Conservation (phyloP, 2,329 filamentous ascomycete species). For the Penicillium sp. region DNA sequence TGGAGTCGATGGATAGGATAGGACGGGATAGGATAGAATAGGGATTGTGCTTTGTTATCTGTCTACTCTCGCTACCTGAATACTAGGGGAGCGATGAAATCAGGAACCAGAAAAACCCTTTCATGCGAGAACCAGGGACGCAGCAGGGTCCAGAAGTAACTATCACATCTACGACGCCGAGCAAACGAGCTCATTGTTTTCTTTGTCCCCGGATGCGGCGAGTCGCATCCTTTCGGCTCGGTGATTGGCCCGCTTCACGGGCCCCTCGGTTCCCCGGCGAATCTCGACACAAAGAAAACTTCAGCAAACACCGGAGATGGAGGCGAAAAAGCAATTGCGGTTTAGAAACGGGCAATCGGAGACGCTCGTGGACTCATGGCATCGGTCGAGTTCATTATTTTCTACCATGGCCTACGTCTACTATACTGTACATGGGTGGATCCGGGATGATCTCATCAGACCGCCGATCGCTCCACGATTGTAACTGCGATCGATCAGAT, state of each 20-base stretch:
- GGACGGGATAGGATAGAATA: background rate
- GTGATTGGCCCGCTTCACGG: conserved; percentile 6
- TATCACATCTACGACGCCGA: conserved; percentile 10
- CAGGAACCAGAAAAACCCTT: background rate
- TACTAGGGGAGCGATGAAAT: background rate
- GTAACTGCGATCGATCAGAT: background rate
- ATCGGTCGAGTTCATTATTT: too few species aligned
- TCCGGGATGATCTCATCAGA: conserved; percentile 16
- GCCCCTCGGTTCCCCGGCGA: conserved; percentile 17
- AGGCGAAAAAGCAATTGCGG: background rate
- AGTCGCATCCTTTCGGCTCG: conserved; percentile 7
- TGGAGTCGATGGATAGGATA: too few species aligned
- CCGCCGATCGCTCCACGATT: conserved; percentile 6
- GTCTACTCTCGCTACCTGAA: background rate
- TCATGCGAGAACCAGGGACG: background rate
- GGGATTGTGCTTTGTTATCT: background rate
- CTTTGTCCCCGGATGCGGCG: conserved; percentile 28
- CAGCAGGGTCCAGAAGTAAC: background rate
- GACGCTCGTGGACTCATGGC: too few species aligned
- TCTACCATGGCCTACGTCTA: too few species aligned
- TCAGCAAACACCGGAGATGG: background rate
- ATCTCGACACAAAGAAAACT: conserved; percentile 12
- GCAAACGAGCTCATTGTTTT: conserved; percentile 30
- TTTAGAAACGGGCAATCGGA: too few species aligned
- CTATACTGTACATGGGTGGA: background rate